Base-by-base conservation (phyloP, 2,329 filamentous ascomycete genomes). In the Trichoderma arundinaceum region DNA sequence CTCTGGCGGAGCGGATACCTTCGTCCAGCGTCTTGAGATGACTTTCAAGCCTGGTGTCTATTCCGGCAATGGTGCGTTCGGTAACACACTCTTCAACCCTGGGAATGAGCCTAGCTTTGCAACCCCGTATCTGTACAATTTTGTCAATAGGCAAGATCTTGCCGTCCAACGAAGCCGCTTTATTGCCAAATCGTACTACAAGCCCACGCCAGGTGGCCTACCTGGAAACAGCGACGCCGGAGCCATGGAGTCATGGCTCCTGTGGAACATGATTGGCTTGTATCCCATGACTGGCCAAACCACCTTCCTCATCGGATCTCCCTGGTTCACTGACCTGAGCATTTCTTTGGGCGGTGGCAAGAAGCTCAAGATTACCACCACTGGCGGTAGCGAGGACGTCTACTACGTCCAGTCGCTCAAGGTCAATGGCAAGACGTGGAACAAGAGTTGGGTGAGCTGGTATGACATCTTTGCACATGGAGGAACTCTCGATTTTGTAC, bases 151-250 rank as follows among this genome's bases (percentile, higher is more conserved):
- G 52, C 89, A 90, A 71, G 84, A 88, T 70, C 82, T 87, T 35
- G 83, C 83, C 3, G 88, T 91, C 17, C 73, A 82, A 64, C 82
- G 84, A 67, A 86, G 84, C 51, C 84, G 89, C 57, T 78, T 78
- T 62, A 80, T 89, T 52, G 88, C 88, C 35, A 85, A 86, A 69
- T 76, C 78, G 13, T 87, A 85, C 76, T 91, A 90, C 76, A 80
- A 78, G 56, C 79, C 83, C 1, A 83, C 83, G 0, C 78, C 80
- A 0, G 72, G 71, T 7, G 89, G 90, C 0, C 79, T 92, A 0
- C 89, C 89, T 0, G 90, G 90, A 0, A 91, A 92, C 74, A 87
- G 84, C 51, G 90, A 92, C 73, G 88, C 88, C 1, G 90, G 90
- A 7, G 87, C 89, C 13, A 91, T 92, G 88, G 88, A 92, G 73